Base-by-base conservation (phyloP, 371 early-diverging fungal genomes). In the Apophysomyces trapeziformis region DNA sequence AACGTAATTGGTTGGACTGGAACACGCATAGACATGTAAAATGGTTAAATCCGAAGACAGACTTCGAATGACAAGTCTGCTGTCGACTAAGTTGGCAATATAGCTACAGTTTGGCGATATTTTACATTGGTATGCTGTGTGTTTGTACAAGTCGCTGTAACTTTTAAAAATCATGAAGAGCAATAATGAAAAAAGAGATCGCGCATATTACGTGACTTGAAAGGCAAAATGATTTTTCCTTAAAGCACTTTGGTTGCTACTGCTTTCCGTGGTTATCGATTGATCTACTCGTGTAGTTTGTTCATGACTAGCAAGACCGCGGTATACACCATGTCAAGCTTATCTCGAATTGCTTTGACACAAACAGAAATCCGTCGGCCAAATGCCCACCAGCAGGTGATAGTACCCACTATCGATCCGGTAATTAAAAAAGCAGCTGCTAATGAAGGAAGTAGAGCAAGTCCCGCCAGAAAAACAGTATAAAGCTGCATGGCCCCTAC, bases 61-160 rank as follows among this genome's bases (percentile, higher is more conserved):
- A 76, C 73, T 6, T 38, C 85, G 5, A 72, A 58, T 37, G 87
- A 89, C 8, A 79, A 72, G 7, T 70, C 70, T 0, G 92, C 87
- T 80, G 38, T 89, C 86, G 7, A 89, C 87, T 9, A 78, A 86
- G 32, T 87, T 90, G 5, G 93, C 95, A 4, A 95, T 63, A 65
- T 85, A 87, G 35, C 72, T 67, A 4, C 85, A 85, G 68, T 87
- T 71, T 1, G 95, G 94, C 32, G 94, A 92, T 65, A 88, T 87
- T 60, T 63, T 57, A 36, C 72, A 85, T 63, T 88, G 85, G 38
- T 73, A 72, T 32, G 70, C 68, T 26, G 86, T 72, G 61, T 92
- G 93, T 66, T 90, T 92, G 82, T 85, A 94, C 38, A 91, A 62
- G 56, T 92, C 61, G 63, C 77, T 77, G 57, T 60, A 76, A 13